phyloP scores from a whole-genome alignment of 768 basidiomycete genomes.

The Xerocomus brunneocitrinus region DNA sequence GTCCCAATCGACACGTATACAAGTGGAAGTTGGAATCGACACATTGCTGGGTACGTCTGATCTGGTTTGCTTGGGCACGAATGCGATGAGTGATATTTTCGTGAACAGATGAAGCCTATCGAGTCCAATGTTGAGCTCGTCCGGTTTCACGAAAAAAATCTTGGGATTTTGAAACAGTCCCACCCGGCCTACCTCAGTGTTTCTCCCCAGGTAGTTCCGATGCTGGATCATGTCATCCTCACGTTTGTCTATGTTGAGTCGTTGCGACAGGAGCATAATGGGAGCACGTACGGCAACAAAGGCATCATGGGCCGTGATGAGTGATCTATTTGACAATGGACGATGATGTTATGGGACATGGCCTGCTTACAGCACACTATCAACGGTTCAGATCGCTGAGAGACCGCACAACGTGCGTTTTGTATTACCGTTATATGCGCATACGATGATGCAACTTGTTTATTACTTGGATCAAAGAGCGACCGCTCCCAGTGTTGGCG shows the following conservation, averaged over 20 bases:
- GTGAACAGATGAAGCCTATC: conserved; percentile 16
- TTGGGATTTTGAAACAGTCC: conserved; percentile 12
- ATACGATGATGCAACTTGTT: background rate
- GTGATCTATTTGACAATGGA: too few relatives aligned
- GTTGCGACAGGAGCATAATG: conserved; percentile 10
- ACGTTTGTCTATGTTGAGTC: conserved; percentile 23
- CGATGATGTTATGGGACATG: too few relatives aligned
- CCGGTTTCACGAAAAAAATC: conserved; percentile 24
- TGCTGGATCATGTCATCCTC: conserved; percentile 26
- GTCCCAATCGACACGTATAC: conserved; percentile 28
- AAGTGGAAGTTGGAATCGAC: conserved; percentile 29
- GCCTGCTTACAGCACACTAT: background rate
- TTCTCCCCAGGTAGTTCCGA: conserved; percentile 9
- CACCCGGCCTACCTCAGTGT: conserved; percentile 25
- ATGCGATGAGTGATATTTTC: background rate
- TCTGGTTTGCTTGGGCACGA: background rate
- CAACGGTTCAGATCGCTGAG: too few relatives aligned
- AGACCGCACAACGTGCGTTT: too few relatives aligned
- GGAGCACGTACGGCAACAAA: background rate
- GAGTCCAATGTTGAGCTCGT: conserved; percentile 16
- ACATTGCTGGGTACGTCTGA: conserved; percentile 24
- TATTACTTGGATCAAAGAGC: background rate
- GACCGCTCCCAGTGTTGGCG: too few relatives aligned
- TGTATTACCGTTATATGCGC: too few relatives aligned
- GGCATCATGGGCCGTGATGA: background rate